Base-by-base conservation (phyloP, 2,329 filamentous ascomycete genomes). In the Blumeriella jaapii region DNA sequence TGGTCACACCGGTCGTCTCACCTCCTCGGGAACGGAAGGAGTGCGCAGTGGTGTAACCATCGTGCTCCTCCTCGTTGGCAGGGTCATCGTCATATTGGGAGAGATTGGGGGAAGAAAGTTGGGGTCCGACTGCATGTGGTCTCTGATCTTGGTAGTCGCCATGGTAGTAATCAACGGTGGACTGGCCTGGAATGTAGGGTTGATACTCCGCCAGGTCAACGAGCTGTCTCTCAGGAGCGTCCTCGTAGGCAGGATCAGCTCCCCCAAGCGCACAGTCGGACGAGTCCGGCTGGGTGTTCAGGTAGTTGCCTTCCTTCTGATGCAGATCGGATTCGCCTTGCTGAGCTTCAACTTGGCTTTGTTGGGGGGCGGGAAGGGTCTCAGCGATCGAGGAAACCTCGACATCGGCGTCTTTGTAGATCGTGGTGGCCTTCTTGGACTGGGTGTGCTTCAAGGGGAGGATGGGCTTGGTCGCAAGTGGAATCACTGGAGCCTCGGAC, bases 1-100 rank as follows among this genome's bases (percentile, higher is more conserved):
- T 68, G 13, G 72, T 68, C 6, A 70, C 65, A 20, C 68, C 72
- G 12, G 71, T 69, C 17, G 75, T 81, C 48, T 82, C 81, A 32
- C 86, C 83, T 14, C 74, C 71, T 45, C 76, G 74, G 8, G 83
- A 86, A 48, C 80, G 77, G 24, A 82, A 77, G 2, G 84, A 91
- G 15, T 77, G 78, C 38, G 82, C 83, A 14, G 82, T 87, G 39
- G 80, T 80, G 48, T 77, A 78, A 14, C 70, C 73, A 53, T 78
- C 73, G n/a, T 76, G 29, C 18, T 44, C 31, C n/a, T 47, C 35
- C 14, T 39, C 16, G 20, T 36, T 23, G 19, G 9, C 32, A 7
- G 12, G 29, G n/a, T 38, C 20, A 9, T 16, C 16, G 5, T 29
- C 27, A 5, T 18, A 13, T n/a, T n/a, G n/a, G n/a, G n/a, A n/a